Evolutionary conservation across 495 filamentous ascomycete species (phyloP).

Genomic region (Aspergillus cristatus): DNA sequence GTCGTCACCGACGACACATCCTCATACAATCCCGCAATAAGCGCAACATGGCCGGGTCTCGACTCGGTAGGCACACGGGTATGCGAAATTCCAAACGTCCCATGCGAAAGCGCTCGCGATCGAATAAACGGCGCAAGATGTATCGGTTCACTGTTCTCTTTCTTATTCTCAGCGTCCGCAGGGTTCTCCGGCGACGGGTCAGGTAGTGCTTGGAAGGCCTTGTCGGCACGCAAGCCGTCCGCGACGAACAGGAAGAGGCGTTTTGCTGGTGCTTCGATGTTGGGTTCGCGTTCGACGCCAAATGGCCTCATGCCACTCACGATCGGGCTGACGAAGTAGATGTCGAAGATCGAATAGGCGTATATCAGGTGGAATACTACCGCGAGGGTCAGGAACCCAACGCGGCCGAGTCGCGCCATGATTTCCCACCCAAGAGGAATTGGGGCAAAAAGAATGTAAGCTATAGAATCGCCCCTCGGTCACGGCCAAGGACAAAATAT

Average conservation of each 20-base stretch:
- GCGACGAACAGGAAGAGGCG: constrained; percentile 92
- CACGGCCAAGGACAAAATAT: constrained; percentile 2
- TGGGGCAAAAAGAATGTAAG: constrained; percentile 10
- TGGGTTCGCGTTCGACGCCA: constrained; percentile 51
- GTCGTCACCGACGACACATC: constrained; percentile 97
- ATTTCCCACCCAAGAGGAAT: constrained; percentile 9
- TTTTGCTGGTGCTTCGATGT: constrained; percentile 68
- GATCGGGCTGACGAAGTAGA: constrained; percentile 98
- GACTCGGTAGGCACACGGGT: constrained; percentile 97
- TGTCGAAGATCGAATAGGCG: constrained; percentile 95
- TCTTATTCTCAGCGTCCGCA: constrained; percentile 26
- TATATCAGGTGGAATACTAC: constrained; percentile 92
- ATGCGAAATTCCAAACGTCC: constrained; percentile 98
- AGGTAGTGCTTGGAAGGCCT: constrained; percentile 89
- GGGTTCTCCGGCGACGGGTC: constrained; percentile 69
- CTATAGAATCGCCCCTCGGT: constrained; percentile 5
- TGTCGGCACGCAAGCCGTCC: constrained; percentile 96
- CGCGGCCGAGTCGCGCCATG: constrained; percentile 77
- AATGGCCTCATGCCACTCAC: constrained; percentile 90
- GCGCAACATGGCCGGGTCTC: constrained; percentile 90
- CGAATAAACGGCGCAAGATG: constrained; percentile 91
- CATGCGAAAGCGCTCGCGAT: constrained; percentile 73
- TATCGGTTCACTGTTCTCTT: constrained; percentile 42
- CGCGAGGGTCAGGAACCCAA: constrained; percentile 84
- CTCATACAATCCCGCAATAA: constrained; percentile 96